Evolutionary conservation across 176 grass and related monocot genomes (phyloP).

Genomic region (Secale cereale): DNA sequence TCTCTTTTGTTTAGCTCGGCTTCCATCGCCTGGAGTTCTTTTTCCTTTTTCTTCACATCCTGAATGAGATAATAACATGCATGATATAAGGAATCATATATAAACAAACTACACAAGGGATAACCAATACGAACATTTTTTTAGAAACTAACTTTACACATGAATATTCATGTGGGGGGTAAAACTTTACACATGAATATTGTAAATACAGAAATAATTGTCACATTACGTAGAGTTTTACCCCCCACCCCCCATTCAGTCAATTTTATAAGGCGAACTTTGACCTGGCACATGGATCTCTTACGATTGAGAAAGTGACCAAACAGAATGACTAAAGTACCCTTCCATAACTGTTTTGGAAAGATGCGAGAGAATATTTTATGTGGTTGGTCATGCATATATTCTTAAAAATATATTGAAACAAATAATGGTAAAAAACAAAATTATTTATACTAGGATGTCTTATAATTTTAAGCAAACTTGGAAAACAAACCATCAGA

Average conservation of each 20-base stretch:
- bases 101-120: slow-evolving; percentile 1
- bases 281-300: not conserved
- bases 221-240: not conserved
- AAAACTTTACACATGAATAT: no score
- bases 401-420: not conserved
- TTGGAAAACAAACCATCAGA: not conserved
- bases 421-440: not conserved
- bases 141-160: not conserved
- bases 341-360: not conserved
- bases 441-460: not conserved
- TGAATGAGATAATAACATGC: slow-evolving; percentile 29
- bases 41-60: slow-evolving; percentile 97
- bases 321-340: not conserved
- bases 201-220: not conserved
- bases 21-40: slow-evolving; percentile 92
- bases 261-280: not conserved
- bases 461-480: not conserved
- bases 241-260: no score
- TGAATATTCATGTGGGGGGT: no score
- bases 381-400: not conserved
- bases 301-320: not conserved
- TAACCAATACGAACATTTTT: not conserved
- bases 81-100: not conserved
- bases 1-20: slow-evolving; percentile 94
- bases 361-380: not conserved